Conservation (phyloP, 345 rosid genomes). For the Acer campestre region DNA sequence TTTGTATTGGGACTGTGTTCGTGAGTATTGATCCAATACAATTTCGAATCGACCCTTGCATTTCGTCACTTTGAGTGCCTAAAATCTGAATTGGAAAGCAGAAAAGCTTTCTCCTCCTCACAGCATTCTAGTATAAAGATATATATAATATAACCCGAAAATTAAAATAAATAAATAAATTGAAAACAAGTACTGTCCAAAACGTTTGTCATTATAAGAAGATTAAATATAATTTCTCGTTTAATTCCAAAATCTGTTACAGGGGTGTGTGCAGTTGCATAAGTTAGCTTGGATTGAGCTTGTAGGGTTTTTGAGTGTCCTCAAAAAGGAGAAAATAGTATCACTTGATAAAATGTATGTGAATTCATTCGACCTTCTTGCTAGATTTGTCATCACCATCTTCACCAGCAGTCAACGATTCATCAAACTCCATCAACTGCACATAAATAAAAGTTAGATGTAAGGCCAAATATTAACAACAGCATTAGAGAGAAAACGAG, state of each 20-base stretch:
- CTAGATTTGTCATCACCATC: slow-evolving; percentile 35
- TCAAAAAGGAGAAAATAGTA: not conserved
- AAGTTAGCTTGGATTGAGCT: slow-evolving; percentile 32
- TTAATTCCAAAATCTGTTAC: slow-evolving; percentile 46
- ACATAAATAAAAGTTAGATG: not conserved
- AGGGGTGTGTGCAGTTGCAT: slow-evolving; percentile 28
- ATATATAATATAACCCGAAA: not conserved
- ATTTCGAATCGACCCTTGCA: not conserved
- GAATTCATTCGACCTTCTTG: slow-evolving; percentile 47
- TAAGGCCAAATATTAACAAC: not conserved
- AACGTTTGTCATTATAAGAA: not conserved
- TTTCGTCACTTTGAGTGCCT: not conserved
- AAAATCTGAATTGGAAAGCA: not conserved
- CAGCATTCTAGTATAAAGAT: not conserved
- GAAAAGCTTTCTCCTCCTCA: not conserved
- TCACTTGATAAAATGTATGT: slow-evolving; percentile 21
- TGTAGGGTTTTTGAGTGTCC: slow-evolving; percentile 9
- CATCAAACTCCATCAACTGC: slow-evolving; percentile 94
- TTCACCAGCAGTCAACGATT: slow-evolving; percentile 47
- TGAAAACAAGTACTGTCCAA: not conserved
- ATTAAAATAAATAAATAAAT: not conserved
- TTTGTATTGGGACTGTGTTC: too few relatives aligned
- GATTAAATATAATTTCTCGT: slow-evolving; percentile 25
- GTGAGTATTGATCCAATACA: too few relatives aligned
- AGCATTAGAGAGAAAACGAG: not conserved